phyloP scores from a whole-genome alignment of 208 protist genomes.

The Leishmania major region DNA sequence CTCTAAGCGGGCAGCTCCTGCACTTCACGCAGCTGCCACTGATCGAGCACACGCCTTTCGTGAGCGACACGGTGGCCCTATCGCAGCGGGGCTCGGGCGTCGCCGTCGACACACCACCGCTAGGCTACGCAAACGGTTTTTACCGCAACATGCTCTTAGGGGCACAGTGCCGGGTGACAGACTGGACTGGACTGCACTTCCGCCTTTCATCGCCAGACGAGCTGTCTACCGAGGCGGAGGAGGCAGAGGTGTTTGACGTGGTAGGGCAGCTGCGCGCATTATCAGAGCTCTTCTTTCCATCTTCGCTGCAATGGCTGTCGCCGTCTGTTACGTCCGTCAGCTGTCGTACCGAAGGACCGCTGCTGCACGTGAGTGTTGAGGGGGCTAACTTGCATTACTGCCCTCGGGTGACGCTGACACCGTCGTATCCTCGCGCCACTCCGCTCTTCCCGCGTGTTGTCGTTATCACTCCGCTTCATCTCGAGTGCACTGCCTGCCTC shows the following conservation, averaged over 20 bases:
- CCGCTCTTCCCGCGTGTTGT: slow-evolving; percentile 11
- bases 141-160: slow-evolving; percentile 30
- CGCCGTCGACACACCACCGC: slow-evolving; percentile 4
- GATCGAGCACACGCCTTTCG: neutral
- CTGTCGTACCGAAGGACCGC: slow-evolving; percentile 8
- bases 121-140: slow-evolving; percentile 25
- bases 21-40: slow-evolving; percentile 30
- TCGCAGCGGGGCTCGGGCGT: slow-evolving; percentile 7
- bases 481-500: slow-evolving; percentile 15
- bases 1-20: slow-evolving; percentile 50
- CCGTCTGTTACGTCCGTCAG: slow-evolving; percentile 33
- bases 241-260: slow-evolving; percentile 19
- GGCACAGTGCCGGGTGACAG: neutral
- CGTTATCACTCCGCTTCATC: slow-evolving; percentile 10
- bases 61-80: neutral
- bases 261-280: slow-evolving; percentile 16
- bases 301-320: slow-evolving; percentile 17
- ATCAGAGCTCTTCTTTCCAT: slow-evolving; percentile 15
- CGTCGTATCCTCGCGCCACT: slow-evolving; percentile 1
- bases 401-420: slow-evolving; percentile 34
- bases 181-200: slow-evolving; percentile 3
- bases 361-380: slow-evolving; percentile 31
- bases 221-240: slow-evolving; percentile 17
- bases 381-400: slow-evolving; percentile 53
- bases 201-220: neutral